Conservation (phyloP, 768 basidiomycete species). For the Psilocybe azurescens region DNA sequence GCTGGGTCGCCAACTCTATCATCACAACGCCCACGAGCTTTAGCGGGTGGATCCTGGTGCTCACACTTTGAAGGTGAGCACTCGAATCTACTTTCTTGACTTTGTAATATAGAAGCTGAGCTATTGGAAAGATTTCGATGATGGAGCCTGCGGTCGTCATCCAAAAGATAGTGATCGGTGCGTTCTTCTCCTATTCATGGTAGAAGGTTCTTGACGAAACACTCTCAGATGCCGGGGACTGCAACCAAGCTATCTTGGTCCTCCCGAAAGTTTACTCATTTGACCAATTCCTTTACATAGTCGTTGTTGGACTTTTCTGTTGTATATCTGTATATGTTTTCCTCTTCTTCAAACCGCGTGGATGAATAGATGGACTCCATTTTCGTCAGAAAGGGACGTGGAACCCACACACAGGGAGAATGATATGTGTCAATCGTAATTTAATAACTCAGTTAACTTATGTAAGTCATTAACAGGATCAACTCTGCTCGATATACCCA, state of each 20-base stretch:
- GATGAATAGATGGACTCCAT: neutral
- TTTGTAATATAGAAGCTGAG: neutral
- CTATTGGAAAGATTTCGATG: slow-evolving; percentile 48
- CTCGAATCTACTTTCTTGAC: neutral
- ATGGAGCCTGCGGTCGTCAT: slow-evolving; percentile 65
- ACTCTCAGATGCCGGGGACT: slow-evolving; percentile 60
- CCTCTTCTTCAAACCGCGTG: no score
- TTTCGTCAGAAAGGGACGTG: neutral
- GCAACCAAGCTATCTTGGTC: slow-evolving; percentile 62
- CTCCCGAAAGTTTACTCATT: slow-evolving; percentile 57
- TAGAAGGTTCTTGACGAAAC: neutral
- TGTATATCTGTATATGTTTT: no score
- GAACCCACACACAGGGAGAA: neutral
- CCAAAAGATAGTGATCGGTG: slow-evolving; percentile 67
- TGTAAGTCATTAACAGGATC: neutral
- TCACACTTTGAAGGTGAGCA: slow-evolving; percentile 60
- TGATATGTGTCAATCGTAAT: neutral
- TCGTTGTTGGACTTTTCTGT: no score
- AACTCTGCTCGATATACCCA: slow-evolving; percentile 2
- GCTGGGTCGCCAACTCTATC: slow-evolving; percentile 60
- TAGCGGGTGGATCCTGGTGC: slow-evolving; percentile 49
- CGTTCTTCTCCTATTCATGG: slow-evolving; percentile 12
- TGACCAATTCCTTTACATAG: slow-evolving; percentile 7
- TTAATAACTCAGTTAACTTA: neutral
- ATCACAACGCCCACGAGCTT: slow-evolving; percentile 46